Evolutionary conservation across 2,329 filamentous ascomycete genomes (phyloP), one percentile per base, ranked within the genome.

Genomic region (Fonsecaea multimorphosa): DNA sequence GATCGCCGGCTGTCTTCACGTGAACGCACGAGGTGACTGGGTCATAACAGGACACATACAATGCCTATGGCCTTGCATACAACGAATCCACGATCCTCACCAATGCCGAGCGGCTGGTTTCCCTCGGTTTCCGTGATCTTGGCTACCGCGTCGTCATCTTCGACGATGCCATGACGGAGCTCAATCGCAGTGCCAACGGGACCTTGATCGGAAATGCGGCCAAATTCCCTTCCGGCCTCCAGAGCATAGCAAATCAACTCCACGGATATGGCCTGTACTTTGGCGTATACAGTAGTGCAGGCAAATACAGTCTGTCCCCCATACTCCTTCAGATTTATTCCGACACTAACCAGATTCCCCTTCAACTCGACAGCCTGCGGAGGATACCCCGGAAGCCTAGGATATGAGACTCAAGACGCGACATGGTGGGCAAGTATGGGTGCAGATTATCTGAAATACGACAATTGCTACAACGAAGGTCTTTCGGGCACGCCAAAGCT

Each of bases 401-500:
- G 81, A 4, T 79, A 83, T 70, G 85, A 86, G 71, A 76, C 79
- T 36, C 77, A 82, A 31, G 85, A 87, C 72, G 85, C 85, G 0
- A 73, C 81, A 16, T 78, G 80, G 0, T 86, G 81, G 72, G 84
- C 84, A 0, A 75, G 74, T 16, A 84, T 83, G 81, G 83, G 81
- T 1, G 81, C 85, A 34, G 81, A 80, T 65, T 77, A 76, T 58
- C 49, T 68, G 22, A 70, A 70, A 72, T 86, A 86, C 69, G 84
- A 86, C 74, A 86, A 86, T 71, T 86, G 84, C 75, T 85, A 80
- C 72, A 85, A 85, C 67, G 77, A 82, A 66, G 84, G 84, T 7
- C 80, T 83, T 62, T 80, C 79, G 19, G 82, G 83, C 12, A 82
- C 78, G 1, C 77, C 80, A 0, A 75, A 80, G 64, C 72, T 82